Base-by-base conservation (phyloP, 1,284 basidiomycete species). In the Lignosus rhinocerotis region DNA sequence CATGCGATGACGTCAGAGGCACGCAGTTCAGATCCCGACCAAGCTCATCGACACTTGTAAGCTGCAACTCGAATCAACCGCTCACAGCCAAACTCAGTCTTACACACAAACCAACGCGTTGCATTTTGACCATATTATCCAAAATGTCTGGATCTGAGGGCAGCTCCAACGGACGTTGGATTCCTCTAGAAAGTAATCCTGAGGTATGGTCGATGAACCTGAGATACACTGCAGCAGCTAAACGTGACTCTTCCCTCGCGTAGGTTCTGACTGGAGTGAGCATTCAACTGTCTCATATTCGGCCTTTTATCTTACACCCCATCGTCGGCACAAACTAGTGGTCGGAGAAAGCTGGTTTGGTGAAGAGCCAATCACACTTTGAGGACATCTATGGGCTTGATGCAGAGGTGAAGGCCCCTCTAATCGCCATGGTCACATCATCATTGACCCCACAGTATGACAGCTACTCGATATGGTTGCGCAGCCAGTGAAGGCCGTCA, bases 321-420 rank as follows among this genome's bases (percentile, higher is more conserved):
- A 3, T 16, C 5, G 5, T 16, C 19, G 41, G 6, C 8, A 8
- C 14, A 17, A 6, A 6, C n/a, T 65, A 94, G 89, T 96, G 93
- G 93, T 82, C 92, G 0, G 73, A 78, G 38, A 83, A 85, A 50
- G 86, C 90, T 3, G 94, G 94, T 2, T 78, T 96, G 2, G 78
- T 86, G 0, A 72, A 74, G 1, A 72, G 79, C 5, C 75, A 81
- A 21, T 80, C 84, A 8, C 76, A 81, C 41, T 96, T 96, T 69
- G 79, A 82, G 59, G 94, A 96, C 70, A 80, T 95, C 38, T 96
- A 86, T 68, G 92, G 91, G 2, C 77, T 96, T 33, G 94, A 96
- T 62, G 73, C 80, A 0, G 90, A 88, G 67, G 88, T 88, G 55
- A 39, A 30, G 8, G 17, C 7, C 25, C 25, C 7, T 36, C 7